A percentile compares a stretch with the other conserved stretches of the same genome.
phyloP scores from a whole-genome alignment of 345 rosid genomes.

The Citrus medica region DNA sequence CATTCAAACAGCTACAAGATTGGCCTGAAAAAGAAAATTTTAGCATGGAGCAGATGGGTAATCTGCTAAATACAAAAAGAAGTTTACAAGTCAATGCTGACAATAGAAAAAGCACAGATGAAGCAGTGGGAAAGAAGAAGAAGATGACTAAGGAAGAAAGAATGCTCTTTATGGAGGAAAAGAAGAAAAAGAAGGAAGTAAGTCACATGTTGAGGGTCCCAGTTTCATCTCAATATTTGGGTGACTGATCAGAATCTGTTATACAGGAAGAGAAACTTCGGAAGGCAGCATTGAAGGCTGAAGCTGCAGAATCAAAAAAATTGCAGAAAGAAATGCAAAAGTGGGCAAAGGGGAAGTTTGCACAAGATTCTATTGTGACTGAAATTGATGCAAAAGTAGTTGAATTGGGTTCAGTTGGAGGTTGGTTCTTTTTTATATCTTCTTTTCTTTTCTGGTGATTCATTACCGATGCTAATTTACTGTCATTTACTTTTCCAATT shows the following conservation, averaged over 20 bases:
- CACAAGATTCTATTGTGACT: conserved; percentile 77
- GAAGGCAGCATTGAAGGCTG: conserved; percentile 76
- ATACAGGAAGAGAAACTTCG: conserved; percentile 76
- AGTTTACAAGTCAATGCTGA: conserved; percentile 19
- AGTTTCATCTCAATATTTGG: conserved; percentile 2
- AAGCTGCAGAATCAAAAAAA: conserved; percentile 73
- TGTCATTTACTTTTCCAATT: conserved; percentile 1
- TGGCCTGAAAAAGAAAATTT: conserved; percentile 51
- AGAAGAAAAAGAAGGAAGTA: conserved; percentile 74
- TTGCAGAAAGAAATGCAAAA: conserved; percentile 72
- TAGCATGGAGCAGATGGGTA: conserved; percentile 34
- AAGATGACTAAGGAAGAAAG: conserved; percentile 56
- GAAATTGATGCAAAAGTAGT: conserved; percentile 79
- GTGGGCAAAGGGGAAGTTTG: conserved; percentile 91
- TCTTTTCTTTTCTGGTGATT: background rate
- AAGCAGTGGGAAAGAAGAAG: conserved; percentile 40
- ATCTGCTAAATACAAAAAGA: conserved; percentile 19
- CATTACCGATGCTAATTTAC: conserved; percentile 12
- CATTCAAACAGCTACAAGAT: conserved; percentile 44
- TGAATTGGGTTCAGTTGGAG: conserved; percentile 79
- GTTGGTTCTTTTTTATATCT: conserved; percentile 32
- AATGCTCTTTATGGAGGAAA: conserved; percentile 56
- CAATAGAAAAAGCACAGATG: conserved; percentile 30
- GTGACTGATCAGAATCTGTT: conserved; percentile 21
- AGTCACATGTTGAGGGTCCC: conserved; percentile 12